Evolutionary conservation across 2,329 filamentous ascomycete species (phyloP).

Genomic region (Ascocoryne sarcoides): DNA sequence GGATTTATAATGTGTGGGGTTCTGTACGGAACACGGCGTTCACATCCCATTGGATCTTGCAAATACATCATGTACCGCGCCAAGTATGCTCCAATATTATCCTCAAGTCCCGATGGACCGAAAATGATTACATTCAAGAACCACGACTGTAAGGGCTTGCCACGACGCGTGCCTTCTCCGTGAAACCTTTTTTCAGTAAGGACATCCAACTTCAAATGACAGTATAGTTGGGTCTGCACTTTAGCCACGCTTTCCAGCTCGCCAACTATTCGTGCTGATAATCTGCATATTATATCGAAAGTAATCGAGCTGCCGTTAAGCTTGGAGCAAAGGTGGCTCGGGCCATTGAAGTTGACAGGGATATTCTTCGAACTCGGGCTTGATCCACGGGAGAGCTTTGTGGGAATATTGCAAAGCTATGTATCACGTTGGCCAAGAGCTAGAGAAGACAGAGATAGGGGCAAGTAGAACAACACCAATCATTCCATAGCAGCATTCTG

Average conservation of each 20-base stretch:
- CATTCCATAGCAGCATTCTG: constrained; percentile 3
- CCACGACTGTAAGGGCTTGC: constrained; percentile 3
- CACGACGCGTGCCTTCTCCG: neutral
- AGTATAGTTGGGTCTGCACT: constrained; percentile 9
- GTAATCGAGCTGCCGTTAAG: too few relatives aligned
- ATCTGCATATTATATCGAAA: constrained; percentile 2
- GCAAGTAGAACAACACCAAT: neutral
- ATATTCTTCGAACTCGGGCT: too few relatives aligned
- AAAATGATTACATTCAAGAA: constrained; percentile 10
- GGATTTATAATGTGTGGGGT: constrained; percentile 11
- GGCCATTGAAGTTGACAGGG: too few relatives aligned
- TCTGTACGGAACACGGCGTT: constrained; percentile 5
- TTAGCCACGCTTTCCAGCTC: constrained; percentile 4
- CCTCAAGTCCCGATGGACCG: constrained; percentile 1
- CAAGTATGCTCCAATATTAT: constrained; percentile 8
- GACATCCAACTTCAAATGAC: constrained; percentile 6
- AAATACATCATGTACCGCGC: constrained; percentile 8
- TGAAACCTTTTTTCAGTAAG: neutral
- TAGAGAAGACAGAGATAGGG: too few relatives aligned
- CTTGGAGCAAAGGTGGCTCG: too few relatives aligned
- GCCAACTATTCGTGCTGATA: constrained; percentile 1
- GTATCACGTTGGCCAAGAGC: too few relatives aligned
- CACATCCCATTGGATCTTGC: constrained; percentile 11
- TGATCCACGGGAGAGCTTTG: too few relatives aligned
- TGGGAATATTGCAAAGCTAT: neutral